Evolutionary conservation across 441 rosid species (phyloP), one percentile per base, ranked within the genome.

Genomic region (Hypseocharis bilobata): DNA sequence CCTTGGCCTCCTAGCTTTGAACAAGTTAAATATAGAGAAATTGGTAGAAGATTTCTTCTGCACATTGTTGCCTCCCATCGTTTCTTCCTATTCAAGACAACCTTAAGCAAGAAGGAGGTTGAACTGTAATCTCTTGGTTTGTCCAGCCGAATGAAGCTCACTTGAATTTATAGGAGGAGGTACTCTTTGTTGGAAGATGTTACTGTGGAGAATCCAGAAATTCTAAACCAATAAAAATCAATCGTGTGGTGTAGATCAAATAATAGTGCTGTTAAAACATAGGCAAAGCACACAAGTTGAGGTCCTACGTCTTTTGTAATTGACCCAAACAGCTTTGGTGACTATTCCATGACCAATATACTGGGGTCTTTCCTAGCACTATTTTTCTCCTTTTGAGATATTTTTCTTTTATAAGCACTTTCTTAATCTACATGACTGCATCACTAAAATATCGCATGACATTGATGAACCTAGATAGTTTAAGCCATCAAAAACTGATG

Each of bases 61-160:
- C 70, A 20, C 78, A 72, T 23, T 10, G 66, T 72, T 72, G 54
- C 84, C 78, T 22, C 73, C 86, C 89, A 83, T 83, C 28, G 57
- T 23, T 7, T 22, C 57, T 51, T 51, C 28, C 28, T 51, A 51
- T 23, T 22, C 5, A 54, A 23, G 47, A 49, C 55, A 23, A 19
- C 55, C 20, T 17, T 49, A 49, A 17, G 10, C 30, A 54, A 23
- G 25, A 11, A 23, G 29, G 58, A 54, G 25, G 29, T 3, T 54
- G 58, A 54, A 13, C 58, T 25, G 29, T 0, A 54, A 29, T 54
- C 29, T 54, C 28, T 36, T 54, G 23, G 28, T 29, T 0, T 54
- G 25, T 25, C 30, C 11, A 51, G 27, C 28, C 20, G 6, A 23
- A 8, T 23, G 58, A 54, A 23, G 58, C 58, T 54, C 29, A 54